Evolutionary conservation across 2,329 filamentous ascomycete species (phyloP), one percentile per base, ranked within the genome.

Genomic region (Aspergillus sp.): DNA sequence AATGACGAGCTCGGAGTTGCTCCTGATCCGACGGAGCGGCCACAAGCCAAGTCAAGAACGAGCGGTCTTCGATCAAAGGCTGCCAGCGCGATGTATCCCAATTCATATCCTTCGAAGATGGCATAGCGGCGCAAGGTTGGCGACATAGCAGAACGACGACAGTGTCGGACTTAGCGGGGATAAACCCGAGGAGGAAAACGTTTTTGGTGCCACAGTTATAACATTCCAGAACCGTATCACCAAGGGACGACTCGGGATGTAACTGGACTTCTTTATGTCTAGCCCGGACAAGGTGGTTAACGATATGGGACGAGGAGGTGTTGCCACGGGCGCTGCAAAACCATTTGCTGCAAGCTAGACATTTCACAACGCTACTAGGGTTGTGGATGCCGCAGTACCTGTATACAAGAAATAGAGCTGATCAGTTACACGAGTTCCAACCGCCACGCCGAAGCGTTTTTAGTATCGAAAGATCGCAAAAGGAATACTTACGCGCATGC

Each of bases 151-250:
- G 86, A 23, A 99, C 95, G 7, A 99, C 96, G 27, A 99, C 95
- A 0, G 95, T 97, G 70, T 99, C 96, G 11, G 95, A 98, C 74
- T 99, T 99, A 56, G 95, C 95, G 9, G 95, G 96, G 66, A 99
- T 99, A 74, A 99, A 99, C 6, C 95, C 95, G 27, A 99, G 87
- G 37, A 98, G 82, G 68, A 99, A 99, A 49, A 97, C 93, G 73
- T 99, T 99, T 79, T 97, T 98, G n/a, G 91, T 97, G 47, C 93
- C 95, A 76, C 95, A 99, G 78, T 97, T 98, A 81, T 99, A 99
- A 79, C 95, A 99, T 80, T 99, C 95, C 62, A 99, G 84, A 39
- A 96, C 91, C 1, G 95, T 99, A 73, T 99, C 96, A 63, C 95
- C 95, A 11, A 99, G 87, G 7, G 92, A 88, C 17, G 95, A 98